A percentile compares a stretch with the other conserved stretches of the same genome.
These are phyloP conservation scores for Toxicodendron radicans DNA, from an alignment of 345 rosid genomes.

Conservation along the genomic window DNA sequence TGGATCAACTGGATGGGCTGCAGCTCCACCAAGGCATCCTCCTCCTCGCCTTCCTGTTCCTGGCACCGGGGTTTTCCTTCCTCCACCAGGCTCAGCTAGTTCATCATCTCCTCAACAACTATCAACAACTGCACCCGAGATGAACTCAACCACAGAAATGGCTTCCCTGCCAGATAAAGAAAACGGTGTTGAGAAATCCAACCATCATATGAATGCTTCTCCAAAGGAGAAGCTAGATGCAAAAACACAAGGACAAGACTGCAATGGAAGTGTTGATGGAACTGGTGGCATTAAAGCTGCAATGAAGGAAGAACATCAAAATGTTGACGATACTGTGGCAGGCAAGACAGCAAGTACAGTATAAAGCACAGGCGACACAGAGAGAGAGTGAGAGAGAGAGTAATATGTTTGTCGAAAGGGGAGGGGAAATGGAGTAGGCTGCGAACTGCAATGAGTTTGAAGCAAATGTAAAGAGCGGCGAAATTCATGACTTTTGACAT, in stretches of 20 bases:
- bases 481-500: conserved; percentile 25
- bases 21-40: conserved; percentile 63
- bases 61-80: conserved; percentile 98
- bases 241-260: conserved; percentile 29
- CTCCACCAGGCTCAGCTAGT: conserved; percentile 59
- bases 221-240: conserved; percentile 30
- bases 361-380: conserved; percentile 25
- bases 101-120: conserved; percentile 37
- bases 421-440: conserved; percentile 28
- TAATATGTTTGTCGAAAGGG: background rate
- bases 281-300: conserved; percentile 11
- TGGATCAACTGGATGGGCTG: conserved; percentile 60
- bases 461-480: conserved; percentile 66
- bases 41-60: conserved; percentile 61
- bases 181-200: conserved; percentile 29
- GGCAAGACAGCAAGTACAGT: conserved; percentile 34
- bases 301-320: conserved; percentile 31
- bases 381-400: conserved; percentile 22
- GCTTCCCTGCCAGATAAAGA: conserved; percentile 28
- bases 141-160: conserved; percentile 23
- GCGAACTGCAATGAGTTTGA: conserved; percentile 41
- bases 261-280: conserved; percentile 41
- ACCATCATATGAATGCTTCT: conserved; percentile 18
- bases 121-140: conserved; percentile 23
- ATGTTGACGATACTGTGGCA: conserved; percentile 18